phyloP scores from a whole-genome alignment of 2,329 filamentous ascomycete genomes.

The Pseudogymnoascus sp. region DNA sequence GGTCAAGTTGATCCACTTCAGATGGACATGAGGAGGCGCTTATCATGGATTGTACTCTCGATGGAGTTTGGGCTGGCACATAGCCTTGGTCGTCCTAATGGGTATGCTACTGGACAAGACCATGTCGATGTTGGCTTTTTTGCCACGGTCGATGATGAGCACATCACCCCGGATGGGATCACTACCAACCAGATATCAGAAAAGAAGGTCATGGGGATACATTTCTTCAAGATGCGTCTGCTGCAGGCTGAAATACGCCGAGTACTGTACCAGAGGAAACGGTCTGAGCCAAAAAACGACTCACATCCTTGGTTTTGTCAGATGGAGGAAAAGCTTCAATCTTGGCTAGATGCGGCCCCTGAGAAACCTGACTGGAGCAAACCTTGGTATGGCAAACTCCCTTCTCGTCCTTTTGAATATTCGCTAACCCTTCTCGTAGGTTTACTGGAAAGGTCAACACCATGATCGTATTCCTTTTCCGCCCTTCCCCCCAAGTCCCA shows the following conservation, averaged over 20 bases:
- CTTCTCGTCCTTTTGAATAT: neutral
- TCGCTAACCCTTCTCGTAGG: constrained; percentile 34
- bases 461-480: constrained; percentile 79
- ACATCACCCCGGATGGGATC: constrained; percentile 72
- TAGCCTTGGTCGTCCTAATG: constrained; percentile 77
- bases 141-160: constrained; percentile 69
- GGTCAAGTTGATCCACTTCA: constrained; percentile 60
- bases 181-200: constrained; percentile 62
- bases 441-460: constrained; percentile 67
- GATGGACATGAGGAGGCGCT: constrained; percentile 78
- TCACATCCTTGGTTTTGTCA: constrained; percentile 77
- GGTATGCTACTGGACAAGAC: constrained; percentile 73
- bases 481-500: constrained; percentile 86
- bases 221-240: constrained; percentile 87
- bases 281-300: constrained; percentile 66
- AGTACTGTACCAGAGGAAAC: constrained; percentile 77
- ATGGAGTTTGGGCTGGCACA: constrained; percentile 88
- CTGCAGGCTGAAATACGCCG: constrained; percentile 82
- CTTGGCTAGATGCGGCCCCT: constrained; percentile 72
- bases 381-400: constrained; percentile 51
- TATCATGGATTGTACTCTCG: constrained; percentile 80
- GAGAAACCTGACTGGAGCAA: constrained; percentile 64
- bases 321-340: constrained; percentile 69
- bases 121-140: constrained; percentile 82
- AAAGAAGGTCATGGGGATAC: constrained; percentile 81